Conservation (phyloP, 176 grass and related monocot genomes). For the Tillandsia leiboldiana region DNA sequence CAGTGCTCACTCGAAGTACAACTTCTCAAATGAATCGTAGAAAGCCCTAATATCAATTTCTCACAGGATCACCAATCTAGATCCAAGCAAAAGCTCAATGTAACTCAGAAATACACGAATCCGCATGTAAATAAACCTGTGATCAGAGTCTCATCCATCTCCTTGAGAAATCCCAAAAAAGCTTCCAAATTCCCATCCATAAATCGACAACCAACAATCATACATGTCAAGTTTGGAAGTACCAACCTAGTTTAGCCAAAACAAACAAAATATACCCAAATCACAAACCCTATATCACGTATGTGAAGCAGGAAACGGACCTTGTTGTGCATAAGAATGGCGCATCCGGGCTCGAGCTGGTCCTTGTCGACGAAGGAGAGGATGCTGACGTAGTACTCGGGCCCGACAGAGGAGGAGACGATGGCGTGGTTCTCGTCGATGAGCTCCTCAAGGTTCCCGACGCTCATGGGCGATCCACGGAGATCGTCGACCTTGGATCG, state of each 20-base stretch:
- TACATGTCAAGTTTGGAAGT: neutral
- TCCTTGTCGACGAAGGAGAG: conserved; percentile 86
- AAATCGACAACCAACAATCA: neutral
- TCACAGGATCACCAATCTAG: neutral
- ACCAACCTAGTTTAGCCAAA: neutral
- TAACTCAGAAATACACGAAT: no score
- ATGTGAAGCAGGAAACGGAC: conserved; percentile 16
- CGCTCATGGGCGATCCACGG: conserved; percentile 75
- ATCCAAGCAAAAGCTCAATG: neutral
- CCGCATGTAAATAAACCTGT: neutral
- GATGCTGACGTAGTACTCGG: conserved; percentile 83
- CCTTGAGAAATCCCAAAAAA: neutral
- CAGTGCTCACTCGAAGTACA: neutral
- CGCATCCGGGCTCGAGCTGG: conserved; percentile 78
- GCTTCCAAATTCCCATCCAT: neutral
- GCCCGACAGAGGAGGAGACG: conserved; percentile 70
- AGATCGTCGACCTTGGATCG: conserved; percentile 83
- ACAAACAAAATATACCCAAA: neutral
- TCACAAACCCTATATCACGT: neutral
- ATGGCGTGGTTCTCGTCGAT: conserved; percentile 87
- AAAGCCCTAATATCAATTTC: neutral
- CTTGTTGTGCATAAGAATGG: conserved; percentile 94
- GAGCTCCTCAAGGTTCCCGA: conserved; percentile 81
- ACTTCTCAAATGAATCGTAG: neutral
- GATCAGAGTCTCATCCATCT: neutral